These are phyloP conservation scores for Cyberlindnera xishuangbannaensis DNA, from an alignment of 805 yeast species.

Conservation along the genomic window DNA sequence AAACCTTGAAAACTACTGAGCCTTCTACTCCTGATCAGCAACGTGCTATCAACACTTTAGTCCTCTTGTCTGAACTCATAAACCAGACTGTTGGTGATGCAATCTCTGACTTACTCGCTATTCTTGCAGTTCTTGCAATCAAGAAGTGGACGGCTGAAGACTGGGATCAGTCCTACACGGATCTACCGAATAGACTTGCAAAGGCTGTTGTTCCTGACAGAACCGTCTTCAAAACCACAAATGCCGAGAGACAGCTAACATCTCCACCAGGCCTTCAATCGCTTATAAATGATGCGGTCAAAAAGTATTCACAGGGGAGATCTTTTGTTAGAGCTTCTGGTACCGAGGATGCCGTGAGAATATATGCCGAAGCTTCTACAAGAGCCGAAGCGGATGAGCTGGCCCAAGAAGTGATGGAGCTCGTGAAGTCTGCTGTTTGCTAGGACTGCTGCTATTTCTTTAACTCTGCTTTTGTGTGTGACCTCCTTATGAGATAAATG, in stretches of 20 bases:
- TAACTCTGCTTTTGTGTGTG: no score
- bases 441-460: not conserved
- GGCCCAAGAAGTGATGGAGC: conserved; percentile 32
- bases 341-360: conserved; percentile 95
- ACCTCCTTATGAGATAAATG: no score
- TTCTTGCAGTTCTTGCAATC: conserved; percentile 55
- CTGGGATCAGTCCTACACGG: conserved; percentile 77
- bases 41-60: conserved; percentile 47
- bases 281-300: conserved; percentile 61
- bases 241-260: conserved; percentile 80
- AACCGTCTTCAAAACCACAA: conserved; percentile 69
- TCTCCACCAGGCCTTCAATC: conserved; percentile 75
- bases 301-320: conserved; percentile 55
- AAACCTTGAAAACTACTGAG: conserved; percentile 31
- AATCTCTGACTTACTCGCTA: conserved; percentile 81
- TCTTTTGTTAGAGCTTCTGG: conserved; percentile 96
- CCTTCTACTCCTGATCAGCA: conserved; percentile 39
- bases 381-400: conserved; percentile 42
- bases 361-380: conserved; percentile 82
- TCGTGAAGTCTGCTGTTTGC: conserved; percentile 24
- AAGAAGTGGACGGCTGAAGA: conserved; percentile 52
- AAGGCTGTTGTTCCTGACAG: conserved; percentile 85
- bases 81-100: conserved; percentile 99
- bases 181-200: conserved; percentile 79
- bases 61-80: conserved; percentile 61